These are phyloP conservation scores for Pythium sp. DNA, from an alignment of 352 stramenopile species.

Conservation along the genomic window DNA sequence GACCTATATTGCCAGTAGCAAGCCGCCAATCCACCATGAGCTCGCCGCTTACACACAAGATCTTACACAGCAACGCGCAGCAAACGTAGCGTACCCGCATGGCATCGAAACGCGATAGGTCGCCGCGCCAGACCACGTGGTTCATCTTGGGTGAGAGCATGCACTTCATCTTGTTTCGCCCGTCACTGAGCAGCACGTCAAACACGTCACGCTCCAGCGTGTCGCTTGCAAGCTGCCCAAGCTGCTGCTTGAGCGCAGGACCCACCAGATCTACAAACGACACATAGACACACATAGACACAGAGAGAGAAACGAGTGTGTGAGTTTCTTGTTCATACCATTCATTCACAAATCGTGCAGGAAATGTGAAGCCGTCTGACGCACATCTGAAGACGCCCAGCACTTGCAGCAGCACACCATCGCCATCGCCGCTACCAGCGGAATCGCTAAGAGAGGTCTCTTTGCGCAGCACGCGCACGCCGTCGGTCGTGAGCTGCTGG, in stretches of 20 bases:
- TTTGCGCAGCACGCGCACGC: conserved; percentile 30
- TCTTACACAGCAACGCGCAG: neutral
- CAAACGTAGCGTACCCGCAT: conserved; percentile 25
- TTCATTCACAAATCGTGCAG: neutral
- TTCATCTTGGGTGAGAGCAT: conserved; percentile 38
- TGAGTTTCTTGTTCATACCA: neutral
- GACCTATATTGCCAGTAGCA: conserved; percentile 1
- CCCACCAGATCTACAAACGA: conserved; percentile 43
- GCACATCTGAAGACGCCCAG: conserved; percentile 56
- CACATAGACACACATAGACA: neutral
- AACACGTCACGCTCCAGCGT: conserved; percentile 38
- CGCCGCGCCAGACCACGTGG: conserved; percentile 37
- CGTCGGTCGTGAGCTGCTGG: conserved; percentile 34
- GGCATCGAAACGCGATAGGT: conserved; percentile 28
- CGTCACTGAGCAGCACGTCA: conserved; percentile 67
- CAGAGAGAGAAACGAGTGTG: neutral
- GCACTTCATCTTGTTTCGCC: conserved; percentile 37
- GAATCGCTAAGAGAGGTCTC: conserved; percentile 9
- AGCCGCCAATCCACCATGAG: neutral
- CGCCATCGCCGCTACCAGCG: neutral
- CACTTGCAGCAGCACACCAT: conserved; percentile 40
- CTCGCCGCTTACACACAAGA: neutral
- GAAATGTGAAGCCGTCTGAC: neutral
- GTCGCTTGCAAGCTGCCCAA: conserved; percentile 20
- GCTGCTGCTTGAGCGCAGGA: conserved; percentile 32